Conservation (phyloP, 148 eudicot genomes). For the Persicaria tinctoria region DNA sequence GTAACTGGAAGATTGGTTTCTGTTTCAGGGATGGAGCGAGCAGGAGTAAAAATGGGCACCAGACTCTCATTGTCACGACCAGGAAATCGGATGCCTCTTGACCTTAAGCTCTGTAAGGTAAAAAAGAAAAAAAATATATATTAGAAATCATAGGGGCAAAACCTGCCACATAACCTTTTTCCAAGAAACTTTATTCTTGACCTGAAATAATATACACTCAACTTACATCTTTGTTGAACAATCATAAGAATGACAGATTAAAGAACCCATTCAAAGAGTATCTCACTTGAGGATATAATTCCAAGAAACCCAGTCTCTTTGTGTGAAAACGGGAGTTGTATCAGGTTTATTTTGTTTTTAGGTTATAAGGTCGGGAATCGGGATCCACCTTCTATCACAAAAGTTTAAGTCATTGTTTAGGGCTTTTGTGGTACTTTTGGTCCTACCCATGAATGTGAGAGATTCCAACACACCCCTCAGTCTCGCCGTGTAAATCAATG, state of each 20-base stretch:
- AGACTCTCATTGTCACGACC: constrained; percentile 94
- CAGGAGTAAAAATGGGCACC: constrained; percentile 86
- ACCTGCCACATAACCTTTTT: not conserved
- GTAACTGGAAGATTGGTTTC: constrained; percentile 43
- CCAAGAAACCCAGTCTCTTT: too few species aligned
- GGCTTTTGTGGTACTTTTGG: too few species aligned
- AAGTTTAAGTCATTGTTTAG: too few species aligned
- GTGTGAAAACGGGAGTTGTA: too few species aligned
- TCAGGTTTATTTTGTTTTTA: too few species aligned
- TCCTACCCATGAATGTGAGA: too few species aligned
- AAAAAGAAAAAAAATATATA: not conserved
- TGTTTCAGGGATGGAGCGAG: constrained; percentile 59
- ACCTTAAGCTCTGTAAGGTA: constrained; percentile 63
- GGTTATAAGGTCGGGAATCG: too few species aligned
- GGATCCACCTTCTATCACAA: too few species aligned
- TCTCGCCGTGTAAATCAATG: too few species aligned
- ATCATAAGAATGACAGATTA: not conserved
- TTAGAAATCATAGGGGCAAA: constrained; percentile 7
- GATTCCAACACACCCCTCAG: too few species aligned
- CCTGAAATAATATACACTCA: not conserved
- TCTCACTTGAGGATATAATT: too few species aligned
- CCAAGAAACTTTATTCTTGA: not conserved
- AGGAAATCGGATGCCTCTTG: constrained; percentile 91
- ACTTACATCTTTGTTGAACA: not conserved
- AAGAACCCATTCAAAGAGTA: too few species aligned